Conservation (phyloP, 306 rosid species). For the Castanea crenata region DNA sequence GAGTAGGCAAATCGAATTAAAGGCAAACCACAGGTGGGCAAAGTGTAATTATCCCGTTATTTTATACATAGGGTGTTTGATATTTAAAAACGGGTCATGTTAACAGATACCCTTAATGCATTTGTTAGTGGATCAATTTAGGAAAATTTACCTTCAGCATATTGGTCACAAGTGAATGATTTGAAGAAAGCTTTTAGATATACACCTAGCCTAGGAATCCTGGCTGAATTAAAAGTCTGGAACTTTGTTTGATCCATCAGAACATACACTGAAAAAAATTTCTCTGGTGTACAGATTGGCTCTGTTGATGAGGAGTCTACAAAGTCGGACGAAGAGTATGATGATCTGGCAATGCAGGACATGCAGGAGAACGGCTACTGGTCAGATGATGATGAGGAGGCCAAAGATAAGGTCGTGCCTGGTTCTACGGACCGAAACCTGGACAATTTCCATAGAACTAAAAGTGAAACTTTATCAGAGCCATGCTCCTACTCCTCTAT, state of each 20-base stretch:
- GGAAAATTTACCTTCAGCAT: too few species aligned
- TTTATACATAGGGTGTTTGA: too few species aligned
- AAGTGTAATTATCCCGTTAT: too few species aligned
- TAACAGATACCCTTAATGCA: too few species aligned
- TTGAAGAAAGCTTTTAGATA: too few species aligned
- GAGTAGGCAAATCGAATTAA: too few species aligned
- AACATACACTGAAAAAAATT: not conserved
- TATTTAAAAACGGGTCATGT: too few species aligned
- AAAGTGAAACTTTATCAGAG: conserved; percentile 49
- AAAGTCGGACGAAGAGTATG: conserved; percentile 92
- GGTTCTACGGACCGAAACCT: conserved; percentile 41
- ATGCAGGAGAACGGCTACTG: conserved; percentile 50
- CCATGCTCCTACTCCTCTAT: conserved; percentile 50
- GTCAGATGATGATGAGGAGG: conserved; percentile 54
- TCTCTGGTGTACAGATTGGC: conserved; percentile 52
- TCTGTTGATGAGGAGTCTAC: conserved; percentile 97
- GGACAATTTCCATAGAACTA: conserved; percentile 54
- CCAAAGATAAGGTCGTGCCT: conserved; percentile 26
- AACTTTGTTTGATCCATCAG: too few species aligned
- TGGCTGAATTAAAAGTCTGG: not conserved
- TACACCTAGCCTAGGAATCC: not conserved
- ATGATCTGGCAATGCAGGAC: conserved; percentile 86
- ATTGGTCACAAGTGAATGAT: too few species aligned
- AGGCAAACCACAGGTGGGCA: too few species aligned
- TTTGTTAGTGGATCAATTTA: too few species aligned